A percentile compares a stretch with the other conserved stretches of the same genome.
Evolutionary conservation across 352 stramenopile genomes (phyloP).

Genomic region (Saprolegnia parasitica): DNA sequence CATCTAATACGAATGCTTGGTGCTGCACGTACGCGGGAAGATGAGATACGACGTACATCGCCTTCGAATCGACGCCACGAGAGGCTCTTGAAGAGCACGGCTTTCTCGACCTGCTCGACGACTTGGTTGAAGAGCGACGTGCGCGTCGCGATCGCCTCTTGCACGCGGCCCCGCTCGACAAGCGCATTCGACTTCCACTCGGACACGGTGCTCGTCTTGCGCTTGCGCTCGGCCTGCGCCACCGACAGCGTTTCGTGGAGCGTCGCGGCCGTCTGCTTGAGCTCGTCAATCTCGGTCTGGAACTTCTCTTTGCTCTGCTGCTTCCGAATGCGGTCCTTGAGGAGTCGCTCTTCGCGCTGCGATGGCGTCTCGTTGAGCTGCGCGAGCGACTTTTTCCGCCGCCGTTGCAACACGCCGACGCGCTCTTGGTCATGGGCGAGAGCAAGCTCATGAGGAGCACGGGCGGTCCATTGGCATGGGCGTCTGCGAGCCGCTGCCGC

Average conservation of each 20-base stretch:
- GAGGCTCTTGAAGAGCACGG: conserved; percentile 10
- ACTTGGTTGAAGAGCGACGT: conserved; percentile 6
- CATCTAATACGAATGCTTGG: no score
- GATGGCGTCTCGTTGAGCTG: not conserved
- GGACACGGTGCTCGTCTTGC: not conserved
- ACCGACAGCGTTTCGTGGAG: not conserved
- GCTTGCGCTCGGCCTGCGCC: not conserved
- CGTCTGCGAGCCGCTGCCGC: not conserved
- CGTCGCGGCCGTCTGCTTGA: not conserved
- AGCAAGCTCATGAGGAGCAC: not conserved
- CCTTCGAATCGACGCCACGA: not conserved
- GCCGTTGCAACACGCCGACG: not conserved
- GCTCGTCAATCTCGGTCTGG: conserved; percentile 6
- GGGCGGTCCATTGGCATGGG: not conserved
- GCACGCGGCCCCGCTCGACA: not conserved
- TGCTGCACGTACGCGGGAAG: no score
- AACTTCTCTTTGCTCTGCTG: conserved; percentile 15
- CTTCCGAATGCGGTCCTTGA: conserved; percentile 21
- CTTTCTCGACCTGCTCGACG: conserved; percentile 20
- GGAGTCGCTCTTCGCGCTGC: conserved; percentile 7
- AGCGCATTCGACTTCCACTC: not conserved
- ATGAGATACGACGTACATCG: not conserved
- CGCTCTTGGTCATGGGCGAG: not conserved
- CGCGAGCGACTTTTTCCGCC: not conserved
- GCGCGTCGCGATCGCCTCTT: not conserved